Evolutionary conservation across 352 stramenopile genomes (phyloP).

Genomic region (Phytophthora cajani): DNA sequence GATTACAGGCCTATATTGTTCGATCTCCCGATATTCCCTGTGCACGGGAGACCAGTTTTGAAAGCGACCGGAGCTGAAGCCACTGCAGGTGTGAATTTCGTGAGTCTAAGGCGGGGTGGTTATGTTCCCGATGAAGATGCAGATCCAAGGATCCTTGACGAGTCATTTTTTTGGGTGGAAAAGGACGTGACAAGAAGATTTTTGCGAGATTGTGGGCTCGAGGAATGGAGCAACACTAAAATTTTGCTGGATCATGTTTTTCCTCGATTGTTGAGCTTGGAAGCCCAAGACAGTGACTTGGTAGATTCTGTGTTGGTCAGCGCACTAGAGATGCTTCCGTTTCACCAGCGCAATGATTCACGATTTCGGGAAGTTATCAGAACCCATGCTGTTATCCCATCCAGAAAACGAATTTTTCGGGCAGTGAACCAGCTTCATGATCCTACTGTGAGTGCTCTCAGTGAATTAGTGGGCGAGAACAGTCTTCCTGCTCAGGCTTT

Average conservation of each 20-base stretch:
- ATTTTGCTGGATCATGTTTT: constrained; percentile 75
- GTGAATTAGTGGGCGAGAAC: constrained; percentile 67
- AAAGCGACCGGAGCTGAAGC: constrained; percentile 1
- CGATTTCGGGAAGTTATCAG: constrained; percentile 58
- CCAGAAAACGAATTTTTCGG: constrained; percentile 58
- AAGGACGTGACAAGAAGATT: constrained; percentile 50
- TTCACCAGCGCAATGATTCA: constrained; percentile 61
- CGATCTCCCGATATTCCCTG: constrained; percentile 59
- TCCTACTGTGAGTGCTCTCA: constrained; percentile 69
- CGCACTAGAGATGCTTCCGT: constrained; percentile 51
- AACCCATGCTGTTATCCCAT: constrained; percentile 57
- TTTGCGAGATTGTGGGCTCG: constrained; percentile 52
- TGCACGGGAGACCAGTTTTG: constrained; percentile 26
- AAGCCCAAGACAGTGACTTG: constrained; percentile 39
- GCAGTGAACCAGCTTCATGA: constrained; percentile 69
- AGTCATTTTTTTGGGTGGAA: constrained; percentile 54
- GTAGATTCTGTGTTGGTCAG: constrained; percentile 59
- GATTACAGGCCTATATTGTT: constrained; percentile 46
- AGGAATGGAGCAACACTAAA: constrained; percentile 62
- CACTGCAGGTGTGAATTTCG: constrained; percentile 12
- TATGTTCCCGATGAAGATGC: constrained; percentile 52
- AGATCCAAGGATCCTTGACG: constrained; percentile 55
- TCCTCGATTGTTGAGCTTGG: constrained; percentile 47
- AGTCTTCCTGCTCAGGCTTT: constrained; percentile 66
- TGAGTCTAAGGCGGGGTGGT: constrained; percentile 42